Evolutionary conservation across 2,329 filamentous ascomycete genomes (phyloP), one percentile per base, ranked within the genome.

Genomic region (Cadophora gregata): DNA sequence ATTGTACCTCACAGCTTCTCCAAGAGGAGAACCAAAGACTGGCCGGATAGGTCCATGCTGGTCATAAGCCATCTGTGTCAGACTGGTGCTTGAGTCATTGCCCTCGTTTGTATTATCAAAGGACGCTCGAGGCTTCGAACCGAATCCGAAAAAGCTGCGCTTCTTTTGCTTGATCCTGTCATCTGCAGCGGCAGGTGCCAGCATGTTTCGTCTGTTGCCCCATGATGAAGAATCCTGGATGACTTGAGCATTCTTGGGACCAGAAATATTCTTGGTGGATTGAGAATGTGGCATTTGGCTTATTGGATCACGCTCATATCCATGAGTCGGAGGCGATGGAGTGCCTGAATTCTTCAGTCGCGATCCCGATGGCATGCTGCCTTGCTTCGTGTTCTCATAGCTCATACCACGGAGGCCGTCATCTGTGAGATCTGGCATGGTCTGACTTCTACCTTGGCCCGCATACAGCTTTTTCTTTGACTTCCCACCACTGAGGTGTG

Each of bases 171-270:
- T 91, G 79, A 77, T 85, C 69, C 96, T 96, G 75, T 96, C 94
- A 36, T 93, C 89, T 45, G 78, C 79, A 14, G 81, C 82, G n/a
- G 79, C 84, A 70, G 77, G 84, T 66, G 77, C 80, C 14, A 85
- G 77, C 55, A 81, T 77, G 12, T 81, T 81, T n/a, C 85, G 77
- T 78, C 89, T 96, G 78, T 92, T 93, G n/a, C 93, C 93, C 93
- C 94, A 97, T 5, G 87, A 84, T n/a, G 89, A 86, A 19, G 88
- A 85, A 77, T 97, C 92, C 29, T 94, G 89, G 70, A 98, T 97
- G 21, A 93, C 84, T 59, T 92, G 87, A 19, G 91, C 90, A 76
- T 97, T 96, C 66, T 89, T 94, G 1, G 95, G 94, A 1, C 84
- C 92, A 1, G 95, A 97, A 62, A 97, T 97, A n/a, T 79, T 73